Evolutionary conservation across 805 yeast species (phyloP).

Genomic region (Phaffomyces thermotolerans): DNA sequence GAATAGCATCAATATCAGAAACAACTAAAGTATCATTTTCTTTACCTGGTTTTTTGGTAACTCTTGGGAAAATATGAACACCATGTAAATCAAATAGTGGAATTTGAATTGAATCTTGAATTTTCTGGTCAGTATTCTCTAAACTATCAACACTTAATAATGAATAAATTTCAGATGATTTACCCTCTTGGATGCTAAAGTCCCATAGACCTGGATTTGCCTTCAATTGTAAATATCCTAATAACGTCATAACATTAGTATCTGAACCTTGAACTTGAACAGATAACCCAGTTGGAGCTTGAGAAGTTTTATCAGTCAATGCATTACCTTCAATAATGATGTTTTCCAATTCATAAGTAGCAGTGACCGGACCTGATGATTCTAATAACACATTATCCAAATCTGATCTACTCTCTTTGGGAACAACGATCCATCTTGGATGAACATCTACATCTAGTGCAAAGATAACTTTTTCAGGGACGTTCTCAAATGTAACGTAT

Average conservation of each 20-base stretch:
- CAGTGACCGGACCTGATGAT: conserved; percentile 29
- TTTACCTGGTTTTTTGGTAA: conserved; percentile 35
- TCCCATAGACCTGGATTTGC: conserved; percentile 67
- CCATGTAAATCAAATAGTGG: conserved; percentile 41
- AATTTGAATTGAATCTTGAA: conserved; percentile 22
- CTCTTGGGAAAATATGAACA: conserved; percentile 35
- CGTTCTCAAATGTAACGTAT: conserved; percentile 31
- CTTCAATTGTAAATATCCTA: conserved; percentile 79
- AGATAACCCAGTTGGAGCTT: conserved; percentile 18
- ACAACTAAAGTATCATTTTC: conserved; percentile 21
- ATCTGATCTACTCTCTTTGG: conserved; percentile 47
- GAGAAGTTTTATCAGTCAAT: conserved; percentile 30
- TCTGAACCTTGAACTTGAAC: conserved; percentile 32
- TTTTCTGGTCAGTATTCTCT: not conserved
- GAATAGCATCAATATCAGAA: conserved; percentile 8
- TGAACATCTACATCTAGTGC: conserved; percentile 55
- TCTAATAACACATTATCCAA: conserved; percentile 54
- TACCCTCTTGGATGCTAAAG: conserved; percentile 37
- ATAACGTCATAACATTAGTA: conserved; percentile 67
- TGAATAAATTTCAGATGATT: conserved; percentile 35
- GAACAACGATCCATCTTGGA: conserved; percentile 57
- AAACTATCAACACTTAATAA: conserved; percentile 29
- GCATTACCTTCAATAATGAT: conserved; percentile 70
- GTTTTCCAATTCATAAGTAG: conserved; percentile 42
- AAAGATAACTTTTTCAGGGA: conserved; percentile 49